These are phyloP conservation scores for Aspergillus viridinutans DNA, from an alignment of 2,329 filamentous ascomycete species.

Conservation along the genomic window DNA sequence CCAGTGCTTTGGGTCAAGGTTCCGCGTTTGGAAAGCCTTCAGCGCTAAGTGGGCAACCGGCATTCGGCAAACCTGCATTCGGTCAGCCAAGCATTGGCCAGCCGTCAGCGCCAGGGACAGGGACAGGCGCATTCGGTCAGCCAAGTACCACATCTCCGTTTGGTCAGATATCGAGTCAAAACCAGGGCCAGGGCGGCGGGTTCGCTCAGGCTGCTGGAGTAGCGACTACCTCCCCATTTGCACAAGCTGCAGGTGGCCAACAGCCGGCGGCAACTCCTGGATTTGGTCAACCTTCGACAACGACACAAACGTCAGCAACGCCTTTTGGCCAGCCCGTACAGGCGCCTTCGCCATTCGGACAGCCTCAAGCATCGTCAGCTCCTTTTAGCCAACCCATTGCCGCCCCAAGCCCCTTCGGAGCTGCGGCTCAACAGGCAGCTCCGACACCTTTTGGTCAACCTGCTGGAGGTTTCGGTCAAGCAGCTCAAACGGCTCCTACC, in stretches of 20 bases:
- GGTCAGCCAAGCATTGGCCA: conserved; percentile 31
- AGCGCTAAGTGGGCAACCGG: conserved; percentile 20
- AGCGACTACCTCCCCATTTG: conserved; percentile 27
- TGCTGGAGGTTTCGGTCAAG: conserved; percentile 25
- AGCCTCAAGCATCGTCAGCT: conserved; percentile 20
- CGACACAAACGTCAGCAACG: conserved; percentile 10
- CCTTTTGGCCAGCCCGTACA: conserved; percentile 34
- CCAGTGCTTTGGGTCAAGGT: conserved; percentile 14
- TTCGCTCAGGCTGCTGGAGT: conserved; percentile 22
- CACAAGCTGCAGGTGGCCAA: conserved; percentile 26
- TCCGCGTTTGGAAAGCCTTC: conserved; percentile 42
- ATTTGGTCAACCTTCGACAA: conserved; percentile 25
- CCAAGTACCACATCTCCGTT: conserved; percentile 40
- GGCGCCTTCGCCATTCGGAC: conserved; percentile 25
- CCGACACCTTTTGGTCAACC: conserved; percentile 33
- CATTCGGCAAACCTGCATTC: conserved; percentile 43
- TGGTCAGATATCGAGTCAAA: conserved; percentile 34
- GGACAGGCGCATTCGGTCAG: conserved; percentile 31
- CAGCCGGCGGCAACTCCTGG: conserved; percentile 26
- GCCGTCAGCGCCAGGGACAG: conserved; percentile 18
- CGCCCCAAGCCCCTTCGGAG: conserved; percentile 27
- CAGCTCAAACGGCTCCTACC: conserved; percentile 7
- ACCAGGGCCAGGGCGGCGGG: conserved; percentile 23
- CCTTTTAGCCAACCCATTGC: conserved; percentile 28
- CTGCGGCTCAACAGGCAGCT: conserved; percentile 29